Evolutionary conservation across 257 asterid genomes (phyloP).

Genomic region (Solanum chmielewskii): DNA sequence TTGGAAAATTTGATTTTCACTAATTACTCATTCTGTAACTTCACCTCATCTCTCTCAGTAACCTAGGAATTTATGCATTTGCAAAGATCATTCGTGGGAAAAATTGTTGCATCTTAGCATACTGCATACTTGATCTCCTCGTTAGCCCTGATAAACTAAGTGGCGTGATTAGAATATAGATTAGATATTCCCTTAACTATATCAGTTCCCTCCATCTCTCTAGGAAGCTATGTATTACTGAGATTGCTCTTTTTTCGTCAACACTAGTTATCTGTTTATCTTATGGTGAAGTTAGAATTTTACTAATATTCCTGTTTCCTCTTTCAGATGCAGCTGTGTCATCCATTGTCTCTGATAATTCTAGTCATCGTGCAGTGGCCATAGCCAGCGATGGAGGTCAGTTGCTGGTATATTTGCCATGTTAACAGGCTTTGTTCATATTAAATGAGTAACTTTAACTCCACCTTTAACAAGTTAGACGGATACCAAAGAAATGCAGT

Average conservation of each 20-base stretch:
- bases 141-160: background rate
- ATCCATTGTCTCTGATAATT: constrained; percentile 41
- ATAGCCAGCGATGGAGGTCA: constrained; percentile 51
- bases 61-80: background rate
- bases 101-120: background rate
- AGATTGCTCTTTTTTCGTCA: background rate
- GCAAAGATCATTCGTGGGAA: background rate
- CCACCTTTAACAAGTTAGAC: background rate
- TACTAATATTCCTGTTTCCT: background rate
- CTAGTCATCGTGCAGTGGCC: constrained; percentile 56
- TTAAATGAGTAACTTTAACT: background rate
- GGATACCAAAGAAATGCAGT: background rate
- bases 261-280: background rate
- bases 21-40: background rate
- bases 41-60: background rate
- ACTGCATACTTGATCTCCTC: background rate
- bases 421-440: constrained; percentile 9
- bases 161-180: background rate
- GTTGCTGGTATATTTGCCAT: constrained; percentile 48
- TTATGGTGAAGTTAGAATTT: background rate
- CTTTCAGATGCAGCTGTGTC: constrained; percentile 49
- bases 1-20: background rate
- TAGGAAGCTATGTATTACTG: background rate
- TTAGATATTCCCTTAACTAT: background rate
- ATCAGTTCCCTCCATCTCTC: background rate